A percentile compares a stretch with the other conserved stretches of the same genome.
phyloP scores from a whole-genome alignment of 768 basidiomycete species.

The Kwoniella shandongensis region DNA sequence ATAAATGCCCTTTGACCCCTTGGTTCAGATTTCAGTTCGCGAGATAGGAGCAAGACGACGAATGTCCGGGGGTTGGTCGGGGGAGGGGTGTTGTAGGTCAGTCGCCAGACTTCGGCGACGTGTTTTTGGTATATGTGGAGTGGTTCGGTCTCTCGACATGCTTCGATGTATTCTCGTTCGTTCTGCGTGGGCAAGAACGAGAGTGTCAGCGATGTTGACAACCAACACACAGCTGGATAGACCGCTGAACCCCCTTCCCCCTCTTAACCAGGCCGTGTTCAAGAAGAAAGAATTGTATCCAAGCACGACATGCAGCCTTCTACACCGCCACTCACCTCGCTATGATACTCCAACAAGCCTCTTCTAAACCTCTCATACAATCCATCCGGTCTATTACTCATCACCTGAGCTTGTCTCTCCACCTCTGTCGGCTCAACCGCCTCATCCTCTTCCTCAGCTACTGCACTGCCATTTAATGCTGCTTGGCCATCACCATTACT shows the following conservation, averaged over 20 bases:
- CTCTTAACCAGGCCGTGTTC: too few species aligned
- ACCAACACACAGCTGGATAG: too few species aligned
- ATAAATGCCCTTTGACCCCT: constrained; percentile 37
- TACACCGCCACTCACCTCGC: constrained; percentile 31
- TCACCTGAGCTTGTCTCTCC: constrained; percentile 28
- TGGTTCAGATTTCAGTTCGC: constrained; percentile 28
- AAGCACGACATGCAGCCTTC: background rate
- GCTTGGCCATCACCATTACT: constrained; percentile 6
- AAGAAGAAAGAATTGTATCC: background rate
- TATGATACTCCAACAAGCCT: constrained; percentile 43
- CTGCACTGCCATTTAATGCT: constrained; percentile 8
- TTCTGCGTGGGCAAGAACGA: constrained; percentile 24
- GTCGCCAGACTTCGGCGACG: constrained; percentile 49
- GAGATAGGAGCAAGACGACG: constrained; percentile 39
- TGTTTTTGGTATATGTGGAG: constrained; percentile 41
- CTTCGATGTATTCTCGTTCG: constrained; percentile 52
- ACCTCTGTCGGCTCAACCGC: constrained; percentile 10
- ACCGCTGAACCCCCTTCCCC: too few species aligned
- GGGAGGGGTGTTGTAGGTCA: constrained; percentile 41
- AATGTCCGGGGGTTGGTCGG: constrained; percentile 46
- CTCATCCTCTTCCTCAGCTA: constrained; percentile 12
- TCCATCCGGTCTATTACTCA: constrained; percentile 22
- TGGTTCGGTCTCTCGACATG: constrained; percentile 33
- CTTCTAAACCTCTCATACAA: constrained; percentile 41
- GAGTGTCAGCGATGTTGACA: background rate